Evolutionary conservation across 2,329 filamentous ascomycete species (phyloP).

Genomic region (Elsinoe batatas): DNA sequence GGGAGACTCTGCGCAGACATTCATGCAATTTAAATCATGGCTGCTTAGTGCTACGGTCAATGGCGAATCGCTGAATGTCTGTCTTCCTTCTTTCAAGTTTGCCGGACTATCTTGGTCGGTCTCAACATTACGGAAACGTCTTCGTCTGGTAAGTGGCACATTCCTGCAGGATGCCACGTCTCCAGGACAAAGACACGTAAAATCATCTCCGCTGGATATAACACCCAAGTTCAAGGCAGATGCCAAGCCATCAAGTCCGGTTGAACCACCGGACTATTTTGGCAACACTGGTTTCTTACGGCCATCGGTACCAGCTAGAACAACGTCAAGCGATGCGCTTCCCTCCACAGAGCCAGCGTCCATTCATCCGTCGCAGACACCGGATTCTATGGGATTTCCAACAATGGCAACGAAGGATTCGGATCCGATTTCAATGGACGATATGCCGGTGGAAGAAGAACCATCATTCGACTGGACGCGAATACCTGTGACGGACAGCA

Average conservation of each 20-base stretch:
- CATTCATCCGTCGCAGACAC: neutral
- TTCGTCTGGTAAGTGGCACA: constrained; percentile 56
- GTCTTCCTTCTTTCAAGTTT: constrained; percentile 48
- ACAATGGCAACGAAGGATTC: constrained; percentile 8
- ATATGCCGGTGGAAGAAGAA: constrained; percentile 16
- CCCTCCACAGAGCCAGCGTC: constrained; percentile 11
- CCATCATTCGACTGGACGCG: constrained; percentile 74
- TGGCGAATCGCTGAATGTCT: constrained; percentile 44
- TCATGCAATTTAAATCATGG: constrained; percentile 60
- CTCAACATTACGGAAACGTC: constrained; percentile 57
- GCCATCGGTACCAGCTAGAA: constrained; percentile 9
- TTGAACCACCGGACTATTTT: constrained; percentile 35
- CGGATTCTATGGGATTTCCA: neutral
- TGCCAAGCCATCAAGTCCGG: neutral
- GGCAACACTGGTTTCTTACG: constrained; percentile 23
- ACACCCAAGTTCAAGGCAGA: constrained; percentile 1
- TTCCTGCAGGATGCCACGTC: constrained; percentile 22
- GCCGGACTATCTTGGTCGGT: constrained; percentile 60
- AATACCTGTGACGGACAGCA: constrained; percentile 50
- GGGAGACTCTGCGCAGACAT: constrained; percentile 37
- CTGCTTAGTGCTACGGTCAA: constrained; percentile 47
- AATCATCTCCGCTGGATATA: constrained; percentile 14
- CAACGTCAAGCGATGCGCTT: neutral
- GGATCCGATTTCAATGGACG: constrained; percentile 3
- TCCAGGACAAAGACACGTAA: neutral